Evolutionary conservation across 441 rosid genomes (phyloP), one percentile per base, ranked within the genome.

Genomic region (Hura crepitans): DNA sequence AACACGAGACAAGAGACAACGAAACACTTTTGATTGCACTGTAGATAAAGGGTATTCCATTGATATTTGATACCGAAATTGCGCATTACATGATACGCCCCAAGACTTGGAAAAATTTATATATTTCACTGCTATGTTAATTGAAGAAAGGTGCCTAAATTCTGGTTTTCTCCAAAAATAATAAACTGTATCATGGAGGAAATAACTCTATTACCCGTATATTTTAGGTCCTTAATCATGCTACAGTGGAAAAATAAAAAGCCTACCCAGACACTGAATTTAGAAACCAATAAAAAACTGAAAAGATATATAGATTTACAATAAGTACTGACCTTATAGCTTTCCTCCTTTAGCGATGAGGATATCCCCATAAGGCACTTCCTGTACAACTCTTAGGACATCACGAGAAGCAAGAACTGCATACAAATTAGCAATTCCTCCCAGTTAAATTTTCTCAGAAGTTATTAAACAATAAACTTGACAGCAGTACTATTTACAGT

Each of bases 401-500:
- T 85, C 90, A 3, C 74, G 89, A 71, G 95, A 66, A 0, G 89
- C 90, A 62, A 91, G 85, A 75, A 91, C 97, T 93, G 90, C 70
- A 75, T 6, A 74, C 50, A 65, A 28, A 66, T 58, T 18, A 54
- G 72, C 46, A 53, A 50, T 27, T 57, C 22, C 27, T 71, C 51
- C 66, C 33, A 51, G 45, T 66, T 66, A 53, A 61, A 62, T 42
- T 51, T 42, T 66, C 5, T 11, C 46, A 17, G 51, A n/a, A 23
- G 46, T 49, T 13, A 7, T 31, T 18, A n/a, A n/a, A 60, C 20
- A 50, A 47, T 22, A 25, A 56, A 62, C 51, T 10, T 23, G 42
- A 42, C 18, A n/a, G 0, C 57, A 5, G 31, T 20, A 18, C 8
- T 6, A 39, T 18, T n/a, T 62, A 30, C n/a, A 23, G 18, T 30